Evolutionary conservation across 495 filamentous ascomycete genomes (phyloP).

Genomic region (Neurospora sp.): DNA sequence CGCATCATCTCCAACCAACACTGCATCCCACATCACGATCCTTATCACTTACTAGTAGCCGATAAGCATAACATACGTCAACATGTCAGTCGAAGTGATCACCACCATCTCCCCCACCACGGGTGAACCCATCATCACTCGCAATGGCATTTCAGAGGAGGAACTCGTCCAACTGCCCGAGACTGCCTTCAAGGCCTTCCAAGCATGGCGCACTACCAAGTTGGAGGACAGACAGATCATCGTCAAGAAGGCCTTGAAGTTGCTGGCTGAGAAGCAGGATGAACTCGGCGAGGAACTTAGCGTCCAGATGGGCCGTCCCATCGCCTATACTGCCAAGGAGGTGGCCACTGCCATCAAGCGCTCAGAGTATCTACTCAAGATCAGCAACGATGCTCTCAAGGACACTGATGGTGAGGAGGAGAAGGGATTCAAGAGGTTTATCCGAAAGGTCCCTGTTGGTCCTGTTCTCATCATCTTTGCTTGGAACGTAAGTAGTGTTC

Average conservation of each 20-base stretch:
- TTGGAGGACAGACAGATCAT: constrained; percentile 63
- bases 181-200: constrained; percentile 60
- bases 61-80: not conserved
- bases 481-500: constrained; percentile 66
- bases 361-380: constrained; percentile 69
- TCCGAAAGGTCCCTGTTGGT: constrained; percentile 76
- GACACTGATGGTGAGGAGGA: constrained; percentile 73
- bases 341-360: constrained; percentile 71
- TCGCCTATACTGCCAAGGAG: constrained; percentile 73
- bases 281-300: constrained; percentile 74
- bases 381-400: constrained; percentile 59
- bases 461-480: constrained; percentile 82
- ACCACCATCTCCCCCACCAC: constrained; percentile 86
- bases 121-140: constrained; percentile 62
- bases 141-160: constrained; percentile 54
- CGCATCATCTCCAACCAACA: not conserved
- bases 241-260: constrained; percentile 60
- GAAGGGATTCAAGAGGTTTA: constrained; percentile 79
- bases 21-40: not conserved
- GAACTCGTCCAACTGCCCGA: constrained; percentile 58
- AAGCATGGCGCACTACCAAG: constrained; percentile 52
- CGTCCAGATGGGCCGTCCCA: constrained; percentile 90
- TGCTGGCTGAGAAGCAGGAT: constrained; percentile 62
- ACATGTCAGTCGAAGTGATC: constrained; percentile 70
- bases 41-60: not conserved